Base-by-base conservation (phyloP, 306 rosid species). In the Cicer judaicum region DNA sequence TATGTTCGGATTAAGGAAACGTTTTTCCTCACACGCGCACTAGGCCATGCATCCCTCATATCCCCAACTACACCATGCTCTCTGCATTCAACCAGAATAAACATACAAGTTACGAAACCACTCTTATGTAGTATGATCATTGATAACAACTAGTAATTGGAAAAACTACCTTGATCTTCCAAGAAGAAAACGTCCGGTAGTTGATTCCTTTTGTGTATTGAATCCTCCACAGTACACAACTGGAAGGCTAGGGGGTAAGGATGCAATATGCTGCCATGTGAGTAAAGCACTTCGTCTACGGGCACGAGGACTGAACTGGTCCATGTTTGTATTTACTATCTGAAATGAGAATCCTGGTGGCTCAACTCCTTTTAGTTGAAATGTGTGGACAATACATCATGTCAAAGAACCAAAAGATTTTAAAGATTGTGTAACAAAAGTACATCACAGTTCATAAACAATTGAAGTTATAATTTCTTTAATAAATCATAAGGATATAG, bases 181-280 rank as follows among this genome's bases (percentile, higher is more conserved):
- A 47, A 92, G 96, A 78, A 95, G 98, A 73, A 95, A 95, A 46
- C 99, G 93, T 10, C 99, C 99, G 0, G 99, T 88, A 61, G 99
- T 92, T 78, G 99, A 95, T 89, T 95, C 99, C 81, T 95, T 95
- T 71, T 87, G 92, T 36, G 98, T 85, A 88, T 95, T 95, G 86
- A 95, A 95, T 61, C 97, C 99, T 78, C 99, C 99, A 52, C 98
- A 90, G 74, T 95, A 95, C 67, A 95, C 83, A 75, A 95, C 99
- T 4, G 99, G 93, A 76, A 95, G 83, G 89, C 77, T 87, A 70
- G 99, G 99, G 61, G 99, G 99, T 70, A 92, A 81, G 53, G 99
- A 95, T 79, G 99, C 99, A 53, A 95, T 92, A 84, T 95, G 99
- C 87, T 95, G 99, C 99, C 99, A 95, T 21, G 98, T 95, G 61